Evolutionary conservation across 495 filamentous ascomycete species (phyloP), one percentile per base, ranked within the genome.

Genomic region (Collariella sp.): DNA sequence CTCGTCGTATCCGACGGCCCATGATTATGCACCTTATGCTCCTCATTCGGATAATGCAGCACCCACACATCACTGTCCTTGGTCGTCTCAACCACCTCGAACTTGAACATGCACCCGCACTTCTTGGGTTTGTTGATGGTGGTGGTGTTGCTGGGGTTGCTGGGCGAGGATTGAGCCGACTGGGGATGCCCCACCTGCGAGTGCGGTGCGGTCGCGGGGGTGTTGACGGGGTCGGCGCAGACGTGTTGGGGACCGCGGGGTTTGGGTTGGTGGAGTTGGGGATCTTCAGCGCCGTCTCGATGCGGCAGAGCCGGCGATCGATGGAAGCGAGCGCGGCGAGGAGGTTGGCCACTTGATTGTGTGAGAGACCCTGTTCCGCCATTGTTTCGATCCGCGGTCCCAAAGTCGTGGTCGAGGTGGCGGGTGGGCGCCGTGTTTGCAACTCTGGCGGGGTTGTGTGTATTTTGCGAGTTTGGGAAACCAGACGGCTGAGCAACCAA

Each of bases 21-120:
- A 43, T 70, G 67, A 52, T 70, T 70, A 50, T 70, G 67, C 38
- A 54, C 53, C 62, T 67, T 68, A 57, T 70, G 66, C 54, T 68
- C 66, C 49, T 62, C 61, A 50, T 68, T 68, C 26, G 67, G 64
- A 22, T 70, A 70, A 48, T 70, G 67, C 34, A 70, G 57, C 46
- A 63, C 54, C 65, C 64, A 70, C 15, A 67, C 42, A 50, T 70
- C 67, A 15, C 55, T 58, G 19, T 65, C 67, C 39, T 56, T 55
- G 22, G 58, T 50, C 24, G 65, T 66, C 62, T 70, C 67, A 29
- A 70, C 55, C 11, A 65, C 62, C 62, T 70, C 67, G 24, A 70
- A 70, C 57, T 63, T 63, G 54, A 70, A 70, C 41, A 61, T 42
- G 34, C 67, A 70, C 39, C 66, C 67, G 59, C 67, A 70, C 47